phyloP scores from a whole-genome alignment of 192 early-diverging fungal genomes.

The Backusella tuberculispora region DNA sequence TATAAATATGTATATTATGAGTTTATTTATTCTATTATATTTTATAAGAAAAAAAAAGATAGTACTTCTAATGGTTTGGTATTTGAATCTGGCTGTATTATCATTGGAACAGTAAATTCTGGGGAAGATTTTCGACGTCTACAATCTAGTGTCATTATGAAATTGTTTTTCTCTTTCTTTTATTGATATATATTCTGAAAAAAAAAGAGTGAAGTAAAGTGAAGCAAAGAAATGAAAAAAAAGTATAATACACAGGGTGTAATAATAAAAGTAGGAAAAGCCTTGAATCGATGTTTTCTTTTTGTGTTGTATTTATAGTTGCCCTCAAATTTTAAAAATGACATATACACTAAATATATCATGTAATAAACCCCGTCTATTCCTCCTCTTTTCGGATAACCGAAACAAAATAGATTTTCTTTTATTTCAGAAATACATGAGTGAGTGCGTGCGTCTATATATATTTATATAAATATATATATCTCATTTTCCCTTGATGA shows the following conservation, averaged over 20 bases:
- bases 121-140: slow-evolving; percentile 9
- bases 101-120: slow-evolving; percentile 1
- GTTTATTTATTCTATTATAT: not conserved
- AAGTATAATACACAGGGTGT: not conserved
- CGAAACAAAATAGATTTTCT: slow-evolving; percentile 8
- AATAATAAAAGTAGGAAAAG: not conserved
- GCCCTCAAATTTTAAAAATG: slow-evolving; percentile 14
- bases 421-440: slow-evolving; percentile 2
- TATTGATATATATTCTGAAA: not conserved
- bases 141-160: slow-evolving; percentile 5
- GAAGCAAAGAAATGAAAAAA: not conserved
- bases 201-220: not conserved
- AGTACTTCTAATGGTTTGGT: slow-evolving; percentile 3
- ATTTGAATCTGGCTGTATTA: not conserved
- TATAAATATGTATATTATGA: not conserved
- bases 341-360: not conserved
- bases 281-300: slow-evolving; percentile 1
- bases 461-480: slow-evolving; percentile 1
- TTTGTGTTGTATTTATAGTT: slow-evolving; percentile 8
- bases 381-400: not conserved
- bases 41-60: not conserved
- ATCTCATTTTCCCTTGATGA: not conserved
- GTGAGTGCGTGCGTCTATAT: not conserved
- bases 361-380: not conserved
- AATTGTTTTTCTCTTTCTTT: not conserved